Base-by-base conservation (phyloP, 495 filamentous ascomycete genomes). In the Monascus purpureus region DNA sequence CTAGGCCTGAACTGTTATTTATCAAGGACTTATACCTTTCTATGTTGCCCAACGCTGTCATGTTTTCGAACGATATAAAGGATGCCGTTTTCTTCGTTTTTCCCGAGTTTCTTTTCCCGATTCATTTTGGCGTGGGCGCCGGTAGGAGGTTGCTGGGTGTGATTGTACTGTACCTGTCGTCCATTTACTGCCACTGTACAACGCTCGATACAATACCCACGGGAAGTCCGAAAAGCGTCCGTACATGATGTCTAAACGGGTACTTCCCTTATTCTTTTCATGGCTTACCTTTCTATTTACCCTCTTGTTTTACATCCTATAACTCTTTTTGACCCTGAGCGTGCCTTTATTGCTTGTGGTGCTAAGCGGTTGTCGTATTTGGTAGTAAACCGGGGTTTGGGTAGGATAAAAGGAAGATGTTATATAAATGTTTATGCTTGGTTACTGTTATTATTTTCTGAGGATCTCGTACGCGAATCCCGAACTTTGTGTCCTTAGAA, bases 141-240 rank as follows among this genome's bases (percentile, higher is more conserved):
- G 20, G 20, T 22, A 17, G 20, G 20, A 22, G 20, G 20, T 22
- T 22, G 20, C 9, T 22, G 20, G 20, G 9, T 22, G 9, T 9
- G 4, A 22, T 9, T 22, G 20, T 22, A 9, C 9, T 22, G 4
- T 22, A 22, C 5, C 20, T 22, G 20, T 22, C 9, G 20, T 22
- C 9, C 5, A 5, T 22, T 51, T 57, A 45, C 52, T 34, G 40
- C 25, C 25, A 44, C 37, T 62, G 56, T 62, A 60, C 55, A 58
- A 58, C 57, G 50, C 47, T 60, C 46, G 54, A 58, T 60, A 59
- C 56, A 54, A 56, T 55, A 17, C 8, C 46, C 42, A 40, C 23
- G 30, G 27, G 43, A 40, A 39, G 45, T 41, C 48, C 53, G 49
- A 49, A 37, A 49, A 31, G 17, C 29, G 19, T 18, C 46, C 38